These are phyloP conservation scores for Zoysia matrella DNA, from an alignment of 202 grass and related monocot species.

Conservation along the genomic window DNA sequence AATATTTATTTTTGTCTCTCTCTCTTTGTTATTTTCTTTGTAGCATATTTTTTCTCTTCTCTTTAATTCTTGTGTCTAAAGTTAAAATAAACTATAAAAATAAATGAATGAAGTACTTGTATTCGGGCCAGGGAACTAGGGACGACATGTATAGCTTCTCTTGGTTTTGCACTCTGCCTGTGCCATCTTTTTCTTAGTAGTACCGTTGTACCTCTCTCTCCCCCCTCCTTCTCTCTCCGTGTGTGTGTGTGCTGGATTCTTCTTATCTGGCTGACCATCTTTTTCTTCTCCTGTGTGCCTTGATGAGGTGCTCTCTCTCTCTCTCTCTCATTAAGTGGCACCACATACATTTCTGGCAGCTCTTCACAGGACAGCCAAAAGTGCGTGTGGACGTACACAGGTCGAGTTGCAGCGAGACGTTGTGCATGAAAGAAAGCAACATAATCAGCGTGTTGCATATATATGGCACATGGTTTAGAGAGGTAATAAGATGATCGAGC, in stretches of 20 bases:
- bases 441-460: conserved; percentile 11
- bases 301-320: no score
- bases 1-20: no score
- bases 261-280: neutral
- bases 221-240: neutral
- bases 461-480: conserved; percentile 14
- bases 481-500: no score
- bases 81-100: no score
- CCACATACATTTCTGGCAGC: neutral
- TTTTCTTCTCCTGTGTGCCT: no score
- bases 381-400: conserved; percentile 20
- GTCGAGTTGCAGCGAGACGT: conserved; percentile 10
- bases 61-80: no score
- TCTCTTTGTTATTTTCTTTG: no score
- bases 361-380: conserved; percentile 11
- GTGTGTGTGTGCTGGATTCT: conserved; percentile 1
- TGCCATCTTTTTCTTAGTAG: no score
- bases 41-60: no score
- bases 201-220: no score
- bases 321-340: neutral
- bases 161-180: neutral
- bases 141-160: neutral
- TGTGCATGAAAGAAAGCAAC: conserved; percentile 9
- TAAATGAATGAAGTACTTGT: no score
- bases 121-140: neutral